Conservation (phyloP, 768 basidiomycete species). For the Nevesoporus exiguus region DNA sequence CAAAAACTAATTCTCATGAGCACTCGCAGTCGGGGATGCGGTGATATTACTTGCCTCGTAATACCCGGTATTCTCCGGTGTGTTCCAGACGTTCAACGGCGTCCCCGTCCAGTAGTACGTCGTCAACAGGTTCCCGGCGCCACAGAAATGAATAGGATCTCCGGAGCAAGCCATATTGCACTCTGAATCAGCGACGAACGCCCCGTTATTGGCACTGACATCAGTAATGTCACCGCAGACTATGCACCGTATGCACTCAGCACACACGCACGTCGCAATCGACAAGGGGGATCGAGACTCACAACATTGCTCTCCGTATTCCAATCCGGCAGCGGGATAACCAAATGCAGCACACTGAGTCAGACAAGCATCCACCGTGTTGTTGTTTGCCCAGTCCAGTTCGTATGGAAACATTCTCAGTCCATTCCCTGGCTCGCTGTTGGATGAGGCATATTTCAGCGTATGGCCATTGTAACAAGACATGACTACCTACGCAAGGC, state of each 20-base stretch:
- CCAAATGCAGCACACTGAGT: constrained; percentile 68
- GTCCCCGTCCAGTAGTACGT: constrained; percentile 54
- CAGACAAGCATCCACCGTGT: constrained; percentile 62
- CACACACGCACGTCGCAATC: neutral
- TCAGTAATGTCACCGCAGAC: constrained; percentile 70
- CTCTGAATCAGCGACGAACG: constrained; percentile 33
- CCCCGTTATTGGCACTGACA: constrained; percentile 37
- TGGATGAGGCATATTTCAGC: neutral
- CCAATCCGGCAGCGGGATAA: constrained; percentile 67
- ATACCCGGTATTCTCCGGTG: constrained; percentile 57
- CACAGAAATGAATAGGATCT: constrained; percentile 67
- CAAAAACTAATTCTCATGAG: constrained; percentile 35
- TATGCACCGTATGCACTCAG: constrained; percentile 20
- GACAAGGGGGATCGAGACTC: neutral
- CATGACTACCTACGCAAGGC: constrained; percentile 48
- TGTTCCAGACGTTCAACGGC: constrained; percentile 58
- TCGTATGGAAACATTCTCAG: constrained; percentile 58
- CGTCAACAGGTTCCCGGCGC: constrained; percentile 50
- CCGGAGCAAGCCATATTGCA: constrained; percentile 60
- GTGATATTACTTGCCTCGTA: constrained; percentile 56
- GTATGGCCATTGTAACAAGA: neutral
- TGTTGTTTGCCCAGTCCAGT: constrained; percentile 56
- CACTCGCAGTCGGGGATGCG: neutral
- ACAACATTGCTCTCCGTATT: constrained; percentile 75
- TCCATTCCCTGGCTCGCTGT: constrained; percentile 46